Evolutionary conservation across 371 early-diverging fungal species (phyloP).

Genomic region (Funneliformis caledonium): DNA sequence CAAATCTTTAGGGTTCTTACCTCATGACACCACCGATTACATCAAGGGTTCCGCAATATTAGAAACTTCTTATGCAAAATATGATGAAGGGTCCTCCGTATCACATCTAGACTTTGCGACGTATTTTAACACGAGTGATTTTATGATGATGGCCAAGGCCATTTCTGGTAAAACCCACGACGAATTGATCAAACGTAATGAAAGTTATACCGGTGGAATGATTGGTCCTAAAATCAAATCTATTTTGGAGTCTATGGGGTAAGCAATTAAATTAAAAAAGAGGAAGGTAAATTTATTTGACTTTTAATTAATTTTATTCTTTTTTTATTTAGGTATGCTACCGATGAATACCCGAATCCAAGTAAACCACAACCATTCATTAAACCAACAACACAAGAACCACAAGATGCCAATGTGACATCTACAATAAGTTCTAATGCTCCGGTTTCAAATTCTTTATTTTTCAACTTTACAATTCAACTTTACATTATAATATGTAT

Average conservation of each 20-base stretch:
- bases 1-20: constrained; percentile 33
- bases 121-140: constrained; percentile 54
- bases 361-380: too few relatives aligned
- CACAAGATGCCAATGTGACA: too few relatives aligned
- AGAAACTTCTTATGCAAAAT: constrained; percentile 49
- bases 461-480: too few relatives aligned
- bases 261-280: constrained; percentile 21
- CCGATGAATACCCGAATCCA: too few relatives aligned
- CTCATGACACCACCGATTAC: not conserved
- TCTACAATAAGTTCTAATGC: too few relatives aligned
- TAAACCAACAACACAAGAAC: too few relatives aligned
- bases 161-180: constrained; percentile 44
- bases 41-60: constrained; percentile 33
- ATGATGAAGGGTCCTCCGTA: constrained; percentile 54
- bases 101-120: constrained; percentile 55
- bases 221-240: constrained; percentile 51
- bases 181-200: constrained; percentile 35
- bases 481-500: too few relatives aligned
- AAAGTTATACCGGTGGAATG: constrained; percentile 44
- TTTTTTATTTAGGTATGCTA: not conserved
- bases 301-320: too few relatives aligned
- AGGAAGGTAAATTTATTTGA: not conserved
- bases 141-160: constrained; percentile 56
- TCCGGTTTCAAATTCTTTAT: too few relatives aligned
- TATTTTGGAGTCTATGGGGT: constrained; percentile 52